Base-by-base conservation (phyloP, 2,329 filamentous ascomycete genomes). In the Microascus cirrosus region DNA sequence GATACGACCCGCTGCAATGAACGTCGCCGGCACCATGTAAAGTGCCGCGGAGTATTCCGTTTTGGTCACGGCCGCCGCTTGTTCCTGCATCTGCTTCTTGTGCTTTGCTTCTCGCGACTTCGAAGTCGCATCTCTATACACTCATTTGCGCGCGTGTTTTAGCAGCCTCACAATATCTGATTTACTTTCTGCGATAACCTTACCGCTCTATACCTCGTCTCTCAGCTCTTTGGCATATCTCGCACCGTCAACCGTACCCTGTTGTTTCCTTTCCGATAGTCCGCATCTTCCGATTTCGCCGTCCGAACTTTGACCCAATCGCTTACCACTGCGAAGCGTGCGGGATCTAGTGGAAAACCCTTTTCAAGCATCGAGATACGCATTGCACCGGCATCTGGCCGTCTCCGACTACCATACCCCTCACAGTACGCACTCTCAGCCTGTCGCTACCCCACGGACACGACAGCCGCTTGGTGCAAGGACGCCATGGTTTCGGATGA, bases 401-500 rank as follows among this genome's bases (percentile, higher is more conserved):
- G 11, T 50, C 20, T 5, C 3, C 12, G 22, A 24, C 45, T 20
- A 8, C 5, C 45, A 24, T 50, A 50, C 45, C 45, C 45, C 45
- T 50, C 45, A 10, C 8, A n/a, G 24, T 53, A 53, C 51, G 25
- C 51, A 32, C 32, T 25, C 25, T 34, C 51, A 25, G 20, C 51
- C 15, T 7, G 25, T 34, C 22, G 45, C 22, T 22, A 24, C 45
- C 45, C 22, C 45, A 50, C 45, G 22, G n/a, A 8, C 20, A n/a
- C 45, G n/a, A 20, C n/a, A 24, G 12, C 45, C 6, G 11, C 22
- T 22, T 48, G 20, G 20, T 13, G 12, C 22, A 6, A 22, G 20
- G 45, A 24, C n/a, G 45, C 61, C 69, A 96, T 97, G 93, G 86
- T 96, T 62, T 89, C 92, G 66, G 93, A 97, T 78, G 85, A 92